Evolutionary conservation across 192 early-diverging fungal species (phyloP), one percentile per base, ranked within the genome.

Genomic region (Coemansia sp.): DNA sequence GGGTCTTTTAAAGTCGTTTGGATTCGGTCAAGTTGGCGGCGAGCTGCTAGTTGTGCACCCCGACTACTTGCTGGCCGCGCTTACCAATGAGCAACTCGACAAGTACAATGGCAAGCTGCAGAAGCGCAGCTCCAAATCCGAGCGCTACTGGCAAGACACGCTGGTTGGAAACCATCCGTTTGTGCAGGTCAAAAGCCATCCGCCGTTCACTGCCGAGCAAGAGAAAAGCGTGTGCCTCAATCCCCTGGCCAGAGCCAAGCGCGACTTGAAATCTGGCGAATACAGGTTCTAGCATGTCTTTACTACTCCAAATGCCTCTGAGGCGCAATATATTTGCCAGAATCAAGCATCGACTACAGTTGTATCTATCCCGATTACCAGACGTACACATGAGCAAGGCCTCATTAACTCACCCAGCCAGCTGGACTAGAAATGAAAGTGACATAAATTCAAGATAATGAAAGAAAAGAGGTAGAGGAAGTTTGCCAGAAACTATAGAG

Each of bases 71-170:
- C 77, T 94, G 4, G 31, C 31, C 2, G 4, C 31, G 31, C 31
- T 31, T 31, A 31, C 31, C 31, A 31, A 31, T 3, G 65, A 80
- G 39, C 85, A 87, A 60, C 94, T 92, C 62, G 82, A 86, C 26
- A 77, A 66, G 14, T 97, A 97, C 86, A 70, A 79, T 61, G 65
- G 26, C 55, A 88, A 86, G 68, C 76, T 89, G 33, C 72, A 84
- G 20, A 52, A 75, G 23, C 87, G 95, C 52, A 87, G 93, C 68
- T 84, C 85, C 35, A 77, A 82, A 62, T 79, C 91, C 7, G 94
- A 95, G 84, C 87, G 95, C n/a, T 93, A 93, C 82, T 86, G 90
- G 81, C 95, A 97, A 73, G 89, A 97, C 76, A 86, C 86, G 9
- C 81, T 97, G 53, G 92, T 91, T 39, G 93, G 89, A 34, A 83